Conservation (phyloP, 176 grass and related monocot species). For the Musa troglodytarum region DNA sequence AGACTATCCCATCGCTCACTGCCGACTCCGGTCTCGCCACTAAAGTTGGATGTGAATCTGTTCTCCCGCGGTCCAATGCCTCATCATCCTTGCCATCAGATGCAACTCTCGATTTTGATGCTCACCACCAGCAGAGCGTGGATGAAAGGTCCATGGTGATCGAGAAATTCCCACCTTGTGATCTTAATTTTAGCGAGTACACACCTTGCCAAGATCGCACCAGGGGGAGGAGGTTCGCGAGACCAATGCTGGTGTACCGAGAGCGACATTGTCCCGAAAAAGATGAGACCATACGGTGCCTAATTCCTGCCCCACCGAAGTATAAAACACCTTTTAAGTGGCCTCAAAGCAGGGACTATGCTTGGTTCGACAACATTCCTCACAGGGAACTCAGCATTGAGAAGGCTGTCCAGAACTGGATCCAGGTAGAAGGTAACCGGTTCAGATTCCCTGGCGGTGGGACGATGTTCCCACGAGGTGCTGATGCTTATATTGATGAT, state of each 20-base stretch:
- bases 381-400: conserved; percentile 21
- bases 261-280: conserved; percentile 10
- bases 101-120: background rate
- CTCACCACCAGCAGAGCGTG: background rate
- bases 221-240: conserved; percentile 3
- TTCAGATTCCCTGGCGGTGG: conserved; percentile 18
- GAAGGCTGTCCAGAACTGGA: conserved; percentile 18
- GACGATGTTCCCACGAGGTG: conserved; percentile 11
- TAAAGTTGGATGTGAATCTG: background rate
- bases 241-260: conserved; percentile 7
- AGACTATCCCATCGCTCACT: background rate
- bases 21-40: background rate
- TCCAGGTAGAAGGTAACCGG: conserved; percentile 7
- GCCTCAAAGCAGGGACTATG: conserved; percentile 18
- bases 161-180: conserved; percentile 3
- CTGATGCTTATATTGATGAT: conserved; percentile 20
- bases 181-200: conserved; percentile 15
- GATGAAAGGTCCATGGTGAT: background rate
- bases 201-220: conserved; percentile 11
- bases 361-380: conserved; percentile 19
- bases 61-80: background rate
- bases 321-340: conserved; percentile 20
- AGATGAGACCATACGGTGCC: conserved; percentile 4
- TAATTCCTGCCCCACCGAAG: conserved; percentile 12
- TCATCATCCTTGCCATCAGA: background rate